Conservation (phyloP, 371 early-diverging fungal species). For the Massospora cicadina region DNA sequence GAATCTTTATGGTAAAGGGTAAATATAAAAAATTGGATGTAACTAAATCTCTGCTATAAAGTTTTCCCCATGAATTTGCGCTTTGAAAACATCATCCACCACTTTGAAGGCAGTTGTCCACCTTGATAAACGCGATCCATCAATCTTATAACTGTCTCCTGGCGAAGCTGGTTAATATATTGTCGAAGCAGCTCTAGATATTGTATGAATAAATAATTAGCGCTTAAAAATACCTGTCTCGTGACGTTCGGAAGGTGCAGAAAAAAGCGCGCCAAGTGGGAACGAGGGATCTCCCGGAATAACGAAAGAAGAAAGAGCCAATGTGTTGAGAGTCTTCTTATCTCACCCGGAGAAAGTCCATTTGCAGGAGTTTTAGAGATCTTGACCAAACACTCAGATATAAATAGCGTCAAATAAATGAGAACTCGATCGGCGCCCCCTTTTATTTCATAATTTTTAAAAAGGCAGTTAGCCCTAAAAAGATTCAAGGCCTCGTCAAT, state of each 20-base stretch:
- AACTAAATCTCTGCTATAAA: conserved; percentile 19
- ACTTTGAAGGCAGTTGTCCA: conserved; percentile 66
- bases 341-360: conserved; percentile 23
- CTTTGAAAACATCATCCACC: conserved; percentile 97
- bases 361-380: conserved; percentile 27
- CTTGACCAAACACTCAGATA: conserved; percentile 66
- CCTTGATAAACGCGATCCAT: conserved; percentile 60
- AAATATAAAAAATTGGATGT: background rate
- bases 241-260: conserved; percentile 43
- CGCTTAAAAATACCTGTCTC: conserved; percentile 45
- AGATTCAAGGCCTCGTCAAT: conserved; percentile 83
- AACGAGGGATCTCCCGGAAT: conserved; percentile 86
- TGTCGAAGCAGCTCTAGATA: conserved; percentile 56
- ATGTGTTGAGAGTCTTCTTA: conserved; percentile 54
- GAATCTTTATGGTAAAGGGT: no score
- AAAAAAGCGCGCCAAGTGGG: conserved; percentile 77
- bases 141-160: conserved; percentile 65
- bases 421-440: conserved; percentile 81
- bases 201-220: background rate
- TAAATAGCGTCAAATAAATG: conserved; percentile 83
- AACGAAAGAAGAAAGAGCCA: conserved; percentile 73
- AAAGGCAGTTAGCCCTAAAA: conserved; percentile 90
- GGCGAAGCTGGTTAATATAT: conserved; percentile 77
- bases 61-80: conserved; percentile 90
- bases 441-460: conserved; percentile 95